Evolutionary conservation across 257 asterid genomes (phyloP).

Genomic region (Schizonepeta tenuifolia): DNA sequence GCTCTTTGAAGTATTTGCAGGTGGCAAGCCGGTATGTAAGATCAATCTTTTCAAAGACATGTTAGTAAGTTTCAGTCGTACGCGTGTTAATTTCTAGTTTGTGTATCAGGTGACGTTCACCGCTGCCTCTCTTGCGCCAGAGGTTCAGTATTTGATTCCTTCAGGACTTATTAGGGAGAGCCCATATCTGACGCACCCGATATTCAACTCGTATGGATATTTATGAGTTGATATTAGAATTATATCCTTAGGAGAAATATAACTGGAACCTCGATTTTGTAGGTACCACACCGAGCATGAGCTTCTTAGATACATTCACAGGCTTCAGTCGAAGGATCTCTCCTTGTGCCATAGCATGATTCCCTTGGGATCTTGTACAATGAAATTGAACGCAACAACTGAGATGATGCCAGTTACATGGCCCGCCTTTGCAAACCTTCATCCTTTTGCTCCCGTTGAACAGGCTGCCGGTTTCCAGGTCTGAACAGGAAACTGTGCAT

Average conservation of each 20-base stretch:
- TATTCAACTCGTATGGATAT: slow-evolving; percentile 77
- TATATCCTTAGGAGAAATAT: slow-evolving; percentile 31
- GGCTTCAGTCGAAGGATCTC: slow-evolving; percentile 81
- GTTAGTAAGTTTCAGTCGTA: too few species aligned
- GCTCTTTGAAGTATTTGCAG: slow-evolving; percentile 72
- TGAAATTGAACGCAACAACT: slow-evolving; percentile 89
- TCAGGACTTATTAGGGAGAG: slow-evolving; percentile 73
- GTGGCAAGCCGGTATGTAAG: slow-evolving; percentile 60
- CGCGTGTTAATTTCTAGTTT: too few species aligned
- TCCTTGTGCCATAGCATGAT: slow-evolving; percentile 94
- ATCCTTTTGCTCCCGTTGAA: slow-evolving; percentile 82
- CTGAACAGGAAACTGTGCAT: slow-evolving; percentile 2
- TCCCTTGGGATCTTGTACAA: slow-evolving; percentile 92
- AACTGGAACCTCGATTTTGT: slow-evolving; percentile 31
- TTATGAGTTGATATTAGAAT: slow-evolving; percentile 2
- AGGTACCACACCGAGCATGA: slow-evolving; percentile 94
- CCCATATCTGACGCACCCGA: slow-evolving; percentile 70
- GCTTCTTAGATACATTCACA: slow-evolving; percentile 76
- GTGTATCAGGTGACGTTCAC: slow-evolving; percentile 39
- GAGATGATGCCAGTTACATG: slow-evolving; percentile 98
- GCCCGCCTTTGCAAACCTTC: slow-evolving; percentile 77
- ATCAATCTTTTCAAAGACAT: too few species aligned
- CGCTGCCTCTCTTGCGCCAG: slow-evolving; percentile 80
- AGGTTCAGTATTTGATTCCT: slow-evolving; percentile 67
- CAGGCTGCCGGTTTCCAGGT: slow-evolving; percentile 91